Percentiles rank a stretch among this genome's conserved stretches.
Evolutionary conservation across 768 basidiomycete genomes (phyloP).

Genomic region (Hortiboletus campestris): DNA sequence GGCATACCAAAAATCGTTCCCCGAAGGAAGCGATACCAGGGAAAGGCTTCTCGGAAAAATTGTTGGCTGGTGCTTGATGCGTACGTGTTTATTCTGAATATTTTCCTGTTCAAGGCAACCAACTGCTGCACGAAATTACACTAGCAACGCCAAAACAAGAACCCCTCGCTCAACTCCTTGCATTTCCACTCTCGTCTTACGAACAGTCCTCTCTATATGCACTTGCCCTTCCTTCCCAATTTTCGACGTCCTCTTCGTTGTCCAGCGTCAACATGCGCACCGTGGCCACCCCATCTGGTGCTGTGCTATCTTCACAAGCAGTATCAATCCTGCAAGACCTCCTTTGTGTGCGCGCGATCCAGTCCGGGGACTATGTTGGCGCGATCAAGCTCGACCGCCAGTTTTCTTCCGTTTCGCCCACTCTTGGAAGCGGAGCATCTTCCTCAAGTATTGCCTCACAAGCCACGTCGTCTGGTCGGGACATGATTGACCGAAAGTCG

Average conservation of each 20-base stretch:
- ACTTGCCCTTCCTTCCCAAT: slow-evolving; percentile 53
- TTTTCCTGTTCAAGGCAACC: background rate
- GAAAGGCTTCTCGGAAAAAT: slow-evolving; percentile 55
- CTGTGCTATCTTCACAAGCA: slow-evolving; percentile 42
- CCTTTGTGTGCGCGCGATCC: slow-evolving; percentile 74
- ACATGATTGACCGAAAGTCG: slow-evolving; percentile 48
- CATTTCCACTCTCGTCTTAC: slow-evolving; percentile 61
- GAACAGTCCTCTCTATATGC: slow-evolving; percentile 59
- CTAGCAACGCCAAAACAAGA: slow-evolving; percentile 58
- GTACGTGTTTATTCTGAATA: slow-evolving; percentile 43
- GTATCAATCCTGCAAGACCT: slow-evolving; percentile 69
- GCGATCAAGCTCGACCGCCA: slow-evolving; percentile 74
- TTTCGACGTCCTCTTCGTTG: slow-evolving; percentile 32
- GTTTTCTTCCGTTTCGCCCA: slow-evolving; percentile 46
- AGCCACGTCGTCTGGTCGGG: slow-evolving; percentile 23
- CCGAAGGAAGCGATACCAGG: slow-evolving; percentile 54
- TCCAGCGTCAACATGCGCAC: slow-evolving; percentile 2
- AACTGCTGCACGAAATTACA: background rate
- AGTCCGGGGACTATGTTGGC: slow-evolving; percentile 65
- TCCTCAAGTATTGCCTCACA: slow-evolving; percentile 27
- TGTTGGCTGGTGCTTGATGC: slow-evolving; percentile 65
- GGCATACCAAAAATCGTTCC: slow-evolving; percentile 71
- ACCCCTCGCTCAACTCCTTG: slow-evolving; percentile 60
- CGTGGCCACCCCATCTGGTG: background rate
- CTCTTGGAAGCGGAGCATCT: slow-evolving; percentile 9